Evolutionary conservation across 2,329 filamentous ascomycete species (phyloP).

Genomic region (Beauveria bassiana): DNA sequence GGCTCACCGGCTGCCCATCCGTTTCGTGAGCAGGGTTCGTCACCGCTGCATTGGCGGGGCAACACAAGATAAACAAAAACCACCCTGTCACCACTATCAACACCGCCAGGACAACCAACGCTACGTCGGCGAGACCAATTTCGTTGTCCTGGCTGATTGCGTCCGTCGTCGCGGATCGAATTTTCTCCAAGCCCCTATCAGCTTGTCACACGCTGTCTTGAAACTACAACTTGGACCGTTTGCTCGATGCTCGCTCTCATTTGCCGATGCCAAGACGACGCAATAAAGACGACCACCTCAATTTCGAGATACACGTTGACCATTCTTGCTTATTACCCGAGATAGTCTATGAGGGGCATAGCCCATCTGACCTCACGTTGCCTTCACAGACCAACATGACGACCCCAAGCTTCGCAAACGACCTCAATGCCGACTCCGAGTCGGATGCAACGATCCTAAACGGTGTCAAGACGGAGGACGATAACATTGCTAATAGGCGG

Average conservation of each 20-base stretch:
- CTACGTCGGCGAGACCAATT: background rate
- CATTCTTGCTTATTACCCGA: slow-evolving; percentile 33
- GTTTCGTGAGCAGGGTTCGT: slow-evolving; percentile 1
- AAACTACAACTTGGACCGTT: background rate
- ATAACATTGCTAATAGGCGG: background rate
- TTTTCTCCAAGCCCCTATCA: background rate
- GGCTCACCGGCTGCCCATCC: background rate
- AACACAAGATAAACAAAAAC: slow-evolving; percentile 12
- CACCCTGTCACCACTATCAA: slow-evolving; percentile 3
- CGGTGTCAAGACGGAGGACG: background rate
- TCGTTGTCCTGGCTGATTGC: background rate
- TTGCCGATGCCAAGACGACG: slow-evolving; percentile 22
- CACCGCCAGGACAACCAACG: slow-evolving; percentile 5
- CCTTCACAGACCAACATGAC: slow-evolving; percentile 2
- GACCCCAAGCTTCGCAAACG: background rate
- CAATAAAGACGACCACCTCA: slow-evolving; percentile 25
- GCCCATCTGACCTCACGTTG: slow-evolving; percentile 12
- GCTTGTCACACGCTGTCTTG: background rate
- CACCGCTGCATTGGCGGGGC: slow-evolving; percentile 10
- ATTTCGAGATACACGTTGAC: slow-evolving; percentile 44
- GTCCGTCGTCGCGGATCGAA: background rate
- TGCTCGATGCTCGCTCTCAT: background rate
- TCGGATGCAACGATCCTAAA: slow-evolving; percentile 1
- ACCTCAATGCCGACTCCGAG: slow-evolving; percentile 15
- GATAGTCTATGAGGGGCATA: slow-evolving; percentile 30